Evolutionary conservation across 2,329 filamentous ascomycete species (phyloP), one percentile per base, ranked within the genome.

Genomic region (Coniochaeta sp.): DNA sequence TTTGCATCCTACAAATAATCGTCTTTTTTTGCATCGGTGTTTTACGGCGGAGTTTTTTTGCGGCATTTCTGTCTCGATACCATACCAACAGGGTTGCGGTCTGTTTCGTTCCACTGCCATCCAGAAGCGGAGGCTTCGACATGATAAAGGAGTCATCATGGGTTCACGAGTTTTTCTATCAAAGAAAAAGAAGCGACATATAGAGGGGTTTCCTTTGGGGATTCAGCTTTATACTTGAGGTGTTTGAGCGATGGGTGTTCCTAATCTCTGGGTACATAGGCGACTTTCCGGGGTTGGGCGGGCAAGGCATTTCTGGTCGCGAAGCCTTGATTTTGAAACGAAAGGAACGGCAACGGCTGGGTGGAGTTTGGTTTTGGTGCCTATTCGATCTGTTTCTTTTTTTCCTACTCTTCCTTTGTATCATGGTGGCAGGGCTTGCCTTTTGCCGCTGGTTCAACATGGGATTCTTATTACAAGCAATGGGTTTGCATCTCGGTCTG

Each of bases 141-240:
- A 75, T 74, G 75, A 73, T 76, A 77, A 74, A 73, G 73, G 73
- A 74, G 67, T 76, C 72, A 75, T 77, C 73, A 80, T 74, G 78
- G 77, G 71, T 80, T 68, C 73, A 81, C 78, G 75, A 78, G 75
- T 70, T 73, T 71, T 74, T 73, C 72, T 74, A 76, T 75, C 73
- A 75, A 78, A 78, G n/a, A n/a, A 79, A 75, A 74, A 71, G 71
- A 73, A 72, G 72, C 67, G 72, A 76, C 74, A 79, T 80, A 81
- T 82, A 82, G 79, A 79, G 42, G 32, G 44, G 58, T n/a, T 57
- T 40, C 22, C 22, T 44, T 28, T 57, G 55, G 55, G 54, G 54
- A 56, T 38, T 56, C 54, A 36, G 22, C 54, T 57, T 19, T 57
- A 42, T 44, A 42, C 4, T 44, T 44, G 67, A 69, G 69, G 65